phyloP scores from a whole-genome alignment of 805 yeast genomes.

The Kodamaea sagamina region DNA sequence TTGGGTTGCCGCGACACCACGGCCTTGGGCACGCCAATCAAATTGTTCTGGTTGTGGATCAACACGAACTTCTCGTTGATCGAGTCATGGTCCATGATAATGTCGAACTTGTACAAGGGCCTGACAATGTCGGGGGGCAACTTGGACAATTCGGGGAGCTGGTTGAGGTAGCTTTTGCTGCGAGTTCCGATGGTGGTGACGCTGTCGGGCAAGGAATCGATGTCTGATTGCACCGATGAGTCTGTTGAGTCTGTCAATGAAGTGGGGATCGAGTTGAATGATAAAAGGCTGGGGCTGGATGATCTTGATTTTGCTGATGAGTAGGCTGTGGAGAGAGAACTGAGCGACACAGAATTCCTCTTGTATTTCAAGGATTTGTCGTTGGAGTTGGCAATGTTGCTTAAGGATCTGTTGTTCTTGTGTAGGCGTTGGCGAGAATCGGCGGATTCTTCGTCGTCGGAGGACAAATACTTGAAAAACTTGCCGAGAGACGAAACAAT shows the following conservation, averaged over 20 bases:
- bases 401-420: constrained; percentile 11
- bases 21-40: background rate
- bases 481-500: constrained; percentile 37
- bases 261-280: constrained; percentile 38
- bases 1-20: background rate
- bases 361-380: constrained; percentile 14
- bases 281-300: constrained; percentile 41
- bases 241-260: constrained; percentile 38
- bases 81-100: constrained; percentile 45
- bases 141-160: constrained; percentile 40
- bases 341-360: constrained; percentile 36
- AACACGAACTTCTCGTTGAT: constrained; percentile 33
- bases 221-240: constrained; percentile 34
- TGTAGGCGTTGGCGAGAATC: constrained; percentile 10
- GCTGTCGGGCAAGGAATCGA: constrained; percentile 21
- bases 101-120: constrained; percentile 49
- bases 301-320: constrained; percentile 35
- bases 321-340: constrained; percentile 37
- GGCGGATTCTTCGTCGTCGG: constrained; percentile 26
- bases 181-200: constrained; percentile 8
- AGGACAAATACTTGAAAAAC: constrained; percentile 38
- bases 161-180: constrained; percentile 15
- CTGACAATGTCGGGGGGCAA: constrained; percentile 47
- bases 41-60: constrained; percentile 17
- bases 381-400: constrained; percentile 7